Evolutionary conservation across 129 eudicot genomes (phyloP).

Genomic region (Rutidosis leptorrhynchoides): DNA sequence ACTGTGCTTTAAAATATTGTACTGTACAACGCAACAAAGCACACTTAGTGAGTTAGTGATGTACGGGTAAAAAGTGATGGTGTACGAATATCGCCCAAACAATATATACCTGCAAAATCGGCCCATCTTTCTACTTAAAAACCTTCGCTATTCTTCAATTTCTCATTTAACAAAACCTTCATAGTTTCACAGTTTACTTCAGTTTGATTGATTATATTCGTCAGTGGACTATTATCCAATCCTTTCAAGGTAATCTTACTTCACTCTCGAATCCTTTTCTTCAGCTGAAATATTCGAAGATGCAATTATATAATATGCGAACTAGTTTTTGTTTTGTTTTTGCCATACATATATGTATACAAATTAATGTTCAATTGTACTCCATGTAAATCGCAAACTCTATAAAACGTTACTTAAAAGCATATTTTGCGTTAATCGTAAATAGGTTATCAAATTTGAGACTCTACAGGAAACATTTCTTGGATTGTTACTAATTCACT

Average conservation of each 20-base stretch:
- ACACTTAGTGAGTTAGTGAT: too few relatives aligned
- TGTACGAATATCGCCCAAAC: too few relatives aligned
- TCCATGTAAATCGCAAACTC: background rate
- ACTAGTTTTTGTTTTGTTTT: too few relatives aligned
- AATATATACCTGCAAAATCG: too few relatives aligned
- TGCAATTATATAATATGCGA: background rate
- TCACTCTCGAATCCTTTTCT: background rate
- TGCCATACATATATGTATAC: background rate
- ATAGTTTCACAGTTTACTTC: too few relatives aligned
- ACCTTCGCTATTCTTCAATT: too few relatives aligned
- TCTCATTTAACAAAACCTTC: background rate
- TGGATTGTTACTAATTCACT: background rate
- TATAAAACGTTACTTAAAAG: background rate
- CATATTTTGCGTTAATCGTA: background rate
- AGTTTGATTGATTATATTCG: too few relatives aligned
- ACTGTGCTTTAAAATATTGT: too few relatives aligned
- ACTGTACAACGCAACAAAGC: too few relatives aligned
- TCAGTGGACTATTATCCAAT: background rate
- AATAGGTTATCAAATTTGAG: background rate
- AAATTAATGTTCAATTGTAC: background rate
- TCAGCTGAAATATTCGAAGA: background rate
- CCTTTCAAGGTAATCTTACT: constrained; percentile 13
- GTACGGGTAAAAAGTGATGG: too few relatives aligned
- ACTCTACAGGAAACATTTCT: background rate
- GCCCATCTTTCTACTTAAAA: background rate